Evolutionary conservation across 345 rosid species (phyloP), one percentile per base, ranked within the genome.

Genomic region (Euphorbia pulcherrima): DNA sequence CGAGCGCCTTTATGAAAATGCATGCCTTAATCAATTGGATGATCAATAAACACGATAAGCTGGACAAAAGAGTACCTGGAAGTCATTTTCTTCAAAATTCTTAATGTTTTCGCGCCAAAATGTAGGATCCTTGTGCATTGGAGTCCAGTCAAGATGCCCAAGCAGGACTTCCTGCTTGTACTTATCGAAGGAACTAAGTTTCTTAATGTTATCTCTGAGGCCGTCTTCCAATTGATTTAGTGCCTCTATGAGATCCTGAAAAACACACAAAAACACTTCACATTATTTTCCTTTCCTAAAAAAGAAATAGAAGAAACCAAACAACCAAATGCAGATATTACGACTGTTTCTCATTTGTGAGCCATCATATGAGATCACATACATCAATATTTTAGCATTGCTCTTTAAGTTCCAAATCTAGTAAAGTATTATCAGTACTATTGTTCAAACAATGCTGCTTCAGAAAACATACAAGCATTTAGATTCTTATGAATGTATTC

Each of bases 61-160:
- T 48, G 8, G 44, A 55, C 27, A 62, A 12, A 6, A 55, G 33
- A 55, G 17, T 76, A 90, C 98, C 98, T 90, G 96, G 87, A 93
- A 90, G 81, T 93, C 91, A 67, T 84, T 89, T 80, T 90, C 98
- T 81, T 89, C 98, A 75, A 93, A 90, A 85, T 69, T 72, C 8
- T 81, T 80, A 60, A 93, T 80, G 67, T 89, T 93, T 66, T 93
- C 98, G 48, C 96, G 96, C 98, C 98, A 93, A 79, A 93, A 93
- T 23, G 76, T 61, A 51, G 89, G 84, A 69, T 93, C 96, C 74
- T 93, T 93, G 83, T 93, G 98, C 96, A 93, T 85, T 39, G 98
- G 91, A 74, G 92, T 89, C 98, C 98, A 93, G 73, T 93, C 98
- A 62, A 93, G 96, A 67, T 89, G 95, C 48, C 96, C 97, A 24